A percentile compares a stretch with the other conserved stretches of the same genome.
Evolutionary conservation across 2,329 filamentous ascomycete species (phyloP).

Genomic region (Fusarium drepaniforme): DNA sequence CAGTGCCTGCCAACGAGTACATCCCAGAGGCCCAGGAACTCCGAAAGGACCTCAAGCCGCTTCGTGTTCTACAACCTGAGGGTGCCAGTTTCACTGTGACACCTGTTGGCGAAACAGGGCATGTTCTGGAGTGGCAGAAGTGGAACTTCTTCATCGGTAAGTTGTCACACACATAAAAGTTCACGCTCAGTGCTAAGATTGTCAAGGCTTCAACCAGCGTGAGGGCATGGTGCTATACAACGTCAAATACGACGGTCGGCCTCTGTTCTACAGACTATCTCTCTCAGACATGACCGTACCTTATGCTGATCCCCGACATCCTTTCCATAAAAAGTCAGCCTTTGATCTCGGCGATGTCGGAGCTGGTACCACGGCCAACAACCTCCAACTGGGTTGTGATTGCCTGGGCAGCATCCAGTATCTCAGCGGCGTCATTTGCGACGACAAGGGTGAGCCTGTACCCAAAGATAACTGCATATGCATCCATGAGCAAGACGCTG

Average conservation of each 20-base stretch:
- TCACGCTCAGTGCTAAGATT: neutral
- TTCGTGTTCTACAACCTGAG: conserved; percentile 78
- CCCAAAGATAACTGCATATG: conserved; percentile 72
- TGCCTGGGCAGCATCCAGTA: conserved; percentile 76
- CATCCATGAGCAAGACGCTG: conserved; percentile 77
- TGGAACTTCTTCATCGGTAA: conserved; percentile 74
- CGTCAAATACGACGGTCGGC: conserved; percentile 73
- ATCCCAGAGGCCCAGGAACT: conserved; percentile 64
- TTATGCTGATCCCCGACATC: conserved; percentile 74
- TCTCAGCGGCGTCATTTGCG: conserved; percentile 68
- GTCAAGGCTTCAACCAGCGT: conserved; percentile 70
- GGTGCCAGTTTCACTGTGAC: conserved; percentile 73
- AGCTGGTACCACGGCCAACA: conserved; percentile 75
- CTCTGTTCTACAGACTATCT: conserved; percentile 75
- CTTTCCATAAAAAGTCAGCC: conserved; percentile 77
- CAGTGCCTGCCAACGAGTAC: conserved; percentile 53
- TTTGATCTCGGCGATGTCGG: conserved; percentile 81
- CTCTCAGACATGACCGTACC: conserved; percentile 79
- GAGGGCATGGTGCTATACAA: conserved; percentile 80
- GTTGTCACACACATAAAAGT: neutral
- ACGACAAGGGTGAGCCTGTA: conserved; percentile 64
- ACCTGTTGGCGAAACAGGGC: conserved; percentile 48
- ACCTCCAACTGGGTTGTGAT: conserved; percentile 76
- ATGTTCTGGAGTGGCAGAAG: conserved; percentile 70
- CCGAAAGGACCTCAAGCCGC: conserved; percentile 72